Conservation (phyloP, 2,329 filamentous ascomycete species). For the Periconia digitata region DNA sequence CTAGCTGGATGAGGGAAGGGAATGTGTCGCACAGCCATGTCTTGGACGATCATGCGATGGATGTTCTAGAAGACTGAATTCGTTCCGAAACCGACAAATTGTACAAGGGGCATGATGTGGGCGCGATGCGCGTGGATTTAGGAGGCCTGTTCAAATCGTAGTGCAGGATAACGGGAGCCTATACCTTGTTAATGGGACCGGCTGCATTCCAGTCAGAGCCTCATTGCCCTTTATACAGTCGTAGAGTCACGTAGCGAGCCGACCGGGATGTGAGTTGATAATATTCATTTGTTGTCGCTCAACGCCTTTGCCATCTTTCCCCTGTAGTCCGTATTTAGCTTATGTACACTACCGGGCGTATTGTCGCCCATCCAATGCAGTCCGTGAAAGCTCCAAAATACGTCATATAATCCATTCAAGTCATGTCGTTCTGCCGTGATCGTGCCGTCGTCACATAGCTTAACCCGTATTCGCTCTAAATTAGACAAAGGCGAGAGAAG, state of each 20-base stretch:
- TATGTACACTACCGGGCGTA: constrained; percentile 31
- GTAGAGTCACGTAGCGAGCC: background rate
- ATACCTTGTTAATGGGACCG: background rate
- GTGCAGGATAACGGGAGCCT: background rate
- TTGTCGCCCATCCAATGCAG: constrained; percentile 11
- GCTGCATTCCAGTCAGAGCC: background rate
- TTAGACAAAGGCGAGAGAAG: constrained; percentile 28
- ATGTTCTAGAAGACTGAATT: constrained; percentile 8
- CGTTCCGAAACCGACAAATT: constrained; percentile 2
- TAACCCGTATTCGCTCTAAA: constrained; percentile 36
- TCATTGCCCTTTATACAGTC: background rate
- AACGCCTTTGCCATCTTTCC: constrained; percentile 11
- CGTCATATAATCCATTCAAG: constrained; percentile 19
- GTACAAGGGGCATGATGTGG: constrained; percentile 8
- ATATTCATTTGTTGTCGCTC: constrained; percentile 1
- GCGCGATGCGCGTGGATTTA: constrained; percentile 12
- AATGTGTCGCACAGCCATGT: constrained; percentile 3
- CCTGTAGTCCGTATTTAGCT: constrained; percentile 17
- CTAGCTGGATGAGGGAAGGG: constrained; percentile 9
- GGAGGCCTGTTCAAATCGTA: background rate
- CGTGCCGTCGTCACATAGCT: constrained; percentile 40
- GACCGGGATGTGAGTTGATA: background rate
- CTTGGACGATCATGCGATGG: constrained; percentile 11
- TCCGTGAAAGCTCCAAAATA: constrained; percentile 21
- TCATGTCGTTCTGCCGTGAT: constrained; percentile 36